Base-by-base conservation (phyloP, 768 basidiomycete genomes). In the Cystofilobasidium capitatum region DNA sequence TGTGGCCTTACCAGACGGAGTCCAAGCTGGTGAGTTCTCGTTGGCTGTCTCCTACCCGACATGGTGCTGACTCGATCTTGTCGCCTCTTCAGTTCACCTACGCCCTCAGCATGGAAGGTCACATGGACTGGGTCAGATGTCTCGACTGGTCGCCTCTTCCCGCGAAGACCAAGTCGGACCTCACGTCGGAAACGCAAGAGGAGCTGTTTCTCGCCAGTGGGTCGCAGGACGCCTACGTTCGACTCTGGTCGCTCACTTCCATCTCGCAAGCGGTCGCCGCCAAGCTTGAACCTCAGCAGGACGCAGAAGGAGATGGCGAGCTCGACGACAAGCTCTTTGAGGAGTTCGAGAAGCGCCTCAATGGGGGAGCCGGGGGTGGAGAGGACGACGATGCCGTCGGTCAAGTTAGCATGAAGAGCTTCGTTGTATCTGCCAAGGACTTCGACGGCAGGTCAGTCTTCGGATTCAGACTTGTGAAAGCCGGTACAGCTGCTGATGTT, bases 121-220 rank as follows among this genome's bases (percentile, higher is more conserved):
- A 99, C 73, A 89, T 96, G 80, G 94, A 99, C 73, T 99, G 96
- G 96, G 82, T 98, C 63, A 85, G 88, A 62, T 81, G 85, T 69
- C 82, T 98, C 42, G 82, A 86, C 1, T 91, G 97, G 76, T 80
- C 54, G 49, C 72, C 0, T 77, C 80, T 39, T 12, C 59, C 49
- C 26, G 14, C 29, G 47, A 55, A 37, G 59, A 16, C 55, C 62
- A 5, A 26, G 61, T 37, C 58, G 58, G 22, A 47, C 62, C 2
- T 73, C 64, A 22, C 70, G 72, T 6, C 69, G 75, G 4, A 73
- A 76, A 1, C 79, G 81, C n/a, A 58, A 26, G 78, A 81, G 12
- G 78, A 79, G 36, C 80, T 97, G 10, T 75, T 88, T 0, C 81
- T 99, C 42, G 93, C 96, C 1, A 93, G 92, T 29, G 96, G 91